Base-by-base conservation (phyloP, 2,329 filamentous ascomycete species). In the Didymella sp. region DNA sequence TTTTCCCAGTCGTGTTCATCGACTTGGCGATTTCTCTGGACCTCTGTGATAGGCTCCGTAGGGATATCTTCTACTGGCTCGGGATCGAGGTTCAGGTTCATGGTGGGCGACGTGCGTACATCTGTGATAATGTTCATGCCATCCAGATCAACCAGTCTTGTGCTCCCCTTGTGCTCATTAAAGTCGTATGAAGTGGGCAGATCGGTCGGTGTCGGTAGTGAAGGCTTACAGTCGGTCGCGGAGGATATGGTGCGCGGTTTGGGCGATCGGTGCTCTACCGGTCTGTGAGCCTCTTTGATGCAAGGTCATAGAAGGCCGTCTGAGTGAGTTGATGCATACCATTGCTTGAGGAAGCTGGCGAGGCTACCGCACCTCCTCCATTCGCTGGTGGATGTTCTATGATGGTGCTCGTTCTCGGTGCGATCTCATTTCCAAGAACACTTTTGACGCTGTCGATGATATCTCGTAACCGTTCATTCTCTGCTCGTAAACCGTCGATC, bases 381-480 rank as follows among this genome's bases (percentile, higher is more conserved):
- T 60, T 56, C 21, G 53, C 40, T 8, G 50, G 33, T 45, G 33
- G 35, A 13, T 24, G 25, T 6, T 55, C 58, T 42, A 46, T 21
- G 15, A 49, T 22, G 6, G 57, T 27, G 17, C 22, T 57, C 19
- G 53, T 60, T 30, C 66, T 59, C 4, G 66, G 53, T 35, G 66
- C 56, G 1, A 67, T 31, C 9, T 71, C 65, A 43, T 58, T 56
- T 3, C 72, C 70, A 8, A 76, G 66, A 3, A 73, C 60, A 47
- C 60, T 70, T 51, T 68, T 74, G 27, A 76, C 72, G 27, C 61
- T 72, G 24, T 74, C 72, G n/a, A 75, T 75, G 1, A 73, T 60
- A 56, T 71, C 67, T 50, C 62, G 61, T 24, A 76, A 46, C 15
- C 69, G 65, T 56, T 74, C 72, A n/a, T 76, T 76, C 48, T 76